Base-by-base conservation (phyloP, 306 rosid species). In the Mimosa bimucronata region DNA sequence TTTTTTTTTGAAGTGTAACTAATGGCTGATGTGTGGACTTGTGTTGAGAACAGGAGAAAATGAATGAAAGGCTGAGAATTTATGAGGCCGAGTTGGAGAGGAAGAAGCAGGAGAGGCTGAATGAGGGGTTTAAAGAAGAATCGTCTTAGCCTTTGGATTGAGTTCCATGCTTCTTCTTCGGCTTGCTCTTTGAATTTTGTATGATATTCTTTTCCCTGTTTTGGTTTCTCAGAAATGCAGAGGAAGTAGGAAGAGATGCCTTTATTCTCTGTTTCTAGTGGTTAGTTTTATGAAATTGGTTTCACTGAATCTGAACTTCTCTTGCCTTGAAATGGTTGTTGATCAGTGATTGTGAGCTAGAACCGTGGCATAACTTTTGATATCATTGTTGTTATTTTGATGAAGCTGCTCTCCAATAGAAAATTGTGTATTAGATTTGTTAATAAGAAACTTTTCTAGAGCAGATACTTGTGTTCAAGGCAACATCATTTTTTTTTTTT, bases 31-130 rank as follows among this genome's bases (percentile, higher is more conserved):
- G 45, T 64, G 64, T 28, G 14, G 64, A 10, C 38, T 79, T 73
- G 77, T 19, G 60, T 65, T 83, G 46, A 45, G 42, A 80, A 14
- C 89, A 91, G 97, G 97, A 86, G 90, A 95, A 81, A 79, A 86
- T 90, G 97, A 86, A 87, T 23, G 97, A 58, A 85, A 88, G 91
- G 29, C 55, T 88, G 60, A 91, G 78, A 81, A 67, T 78, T 44
- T 92, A 94, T 37, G 95, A 94, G 45, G 86, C 65, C 13, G 95
- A 94, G 73, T 82, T 90, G 87, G 86, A 79, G 81, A 92, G 83
- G 82, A 91, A 74, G 75, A 84, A 67, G 67, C 79, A 81, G 12
- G 93, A 91, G 86, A 81, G 86, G 67, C 23, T 89, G 69, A 81
- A 86, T 25, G 93, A 88, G 3, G 38, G 38, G 71, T 79, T 91